Base-by-base conservation (phyloP, 2,329 filamentous ascomycete genomes). In the Calonectria ilicicola region DNA sequence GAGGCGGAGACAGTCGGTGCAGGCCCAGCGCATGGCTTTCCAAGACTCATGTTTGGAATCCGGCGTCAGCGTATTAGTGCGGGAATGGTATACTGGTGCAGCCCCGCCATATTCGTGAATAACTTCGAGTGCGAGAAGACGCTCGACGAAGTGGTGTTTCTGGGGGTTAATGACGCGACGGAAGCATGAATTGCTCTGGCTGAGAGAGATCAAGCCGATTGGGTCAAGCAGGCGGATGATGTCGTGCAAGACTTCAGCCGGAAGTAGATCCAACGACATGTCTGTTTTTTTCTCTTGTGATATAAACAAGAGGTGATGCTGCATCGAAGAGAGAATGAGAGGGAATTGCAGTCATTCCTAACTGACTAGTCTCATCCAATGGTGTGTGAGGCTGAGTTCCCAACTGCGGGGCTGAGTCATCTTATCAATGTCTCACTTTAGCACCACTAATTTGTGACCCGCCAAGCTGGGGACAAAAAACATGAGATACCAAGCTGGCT, bases 201-300 rank as follows among this genome's bases (percentile, higher is more conserved):
- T 56, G 12, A 56, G 27, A 1, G 51, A 56, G 29, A 56, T 56
- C 5, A 56, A 38, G 9, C 9, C 29, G 12, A 56, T 56, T 10
- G 51, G 51, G 14, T 56, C 51, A 35, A 56, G 19, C 19, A 56
- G 19, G 10, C 51, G 51, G 29, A 56, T 56, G 29, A 56, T 35
- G 19, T 2, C n/a, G 8, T 21, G 10, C 3, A 21, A 27, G 27
- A 56, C 4, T 19, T 35, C 51, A 14, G 35, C 9, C 5, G 29
- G 51, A 35, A 56, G 29, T 19, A 4, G 2, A 7, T 56, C 51
- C 17, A 56, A 10, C 32, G 19, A 23, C 51, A 35, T 56, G 19
- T n/a, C 5, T 9, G 9, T n/a, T n/a, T 40, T 17, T 17, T 51
- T 51, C 12, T 4, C 1, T 1, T 7, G 15, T 27, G 8, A 8